Evolutionary conservation across 768 basidiomycete genomes (phyloP), one percentile per base, ranked within the genome.

Genomic region (Artomyces pyxidatus): DNA sequence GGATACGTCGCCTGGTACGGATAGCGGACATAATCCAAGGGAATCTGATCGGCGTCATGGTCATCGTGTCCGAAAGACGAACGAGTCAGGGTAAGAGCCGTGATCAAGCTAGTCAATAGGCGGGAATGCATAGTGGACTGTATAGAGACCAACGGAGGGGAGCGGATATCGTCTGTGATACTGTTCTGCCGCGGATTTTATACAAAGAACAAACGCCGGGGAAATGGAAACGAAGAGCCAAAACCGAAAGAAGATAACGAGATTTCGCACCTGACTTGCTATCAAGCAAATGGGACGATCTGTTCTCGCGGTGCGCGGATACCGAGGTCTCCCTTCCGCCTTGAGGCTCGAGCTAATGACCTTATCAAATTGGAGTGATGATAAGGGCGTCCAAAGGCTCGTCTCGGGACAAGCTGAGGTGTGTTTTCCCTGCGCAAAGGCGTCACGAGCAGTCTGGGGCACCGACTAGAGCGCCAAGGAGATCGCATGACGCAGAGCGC

Each of bases 1-100:
- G 76, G 79, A 60, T 80, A 85, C 23, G 60, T 48, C 1, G 78
- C 78, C 57, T 84, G 76, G 61, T 72, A 76, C 10, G 85, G 85
- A 57, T 73, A 86, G 42, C 75, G 77, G 54, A 82, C 72, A 58
- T 84, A 85, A 54, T 75, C 82, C 37, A 84, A 61, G 37, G 85
- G 83, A 56, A 81, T 69, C 61, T 87, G 84, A 16, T 73, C 67
- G 19, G 48, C 37, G 14, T 65, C 64, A 59, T 76, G 68, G 45
- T 64, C 63, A 22, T 68, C 63, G 49, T 73, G 70, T 6, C 59
- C 71, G 51, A 43, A 22, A 62, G 52, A 40, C 42, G 27, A 48
- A 19, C 46, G 38, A 35, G 30, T 49, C 28, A 51, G 46, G 45
- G 45, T 52, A 27, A 52, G 27, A 46, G 43, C 23, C 21, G 48